Percentiles rank a stretch among this genome's conserved stretches.
phyloP scores from a whole-genome alignment of 2,329 filamentous ascomycete genomes.

The Corynespora cassiicola region DNA sequence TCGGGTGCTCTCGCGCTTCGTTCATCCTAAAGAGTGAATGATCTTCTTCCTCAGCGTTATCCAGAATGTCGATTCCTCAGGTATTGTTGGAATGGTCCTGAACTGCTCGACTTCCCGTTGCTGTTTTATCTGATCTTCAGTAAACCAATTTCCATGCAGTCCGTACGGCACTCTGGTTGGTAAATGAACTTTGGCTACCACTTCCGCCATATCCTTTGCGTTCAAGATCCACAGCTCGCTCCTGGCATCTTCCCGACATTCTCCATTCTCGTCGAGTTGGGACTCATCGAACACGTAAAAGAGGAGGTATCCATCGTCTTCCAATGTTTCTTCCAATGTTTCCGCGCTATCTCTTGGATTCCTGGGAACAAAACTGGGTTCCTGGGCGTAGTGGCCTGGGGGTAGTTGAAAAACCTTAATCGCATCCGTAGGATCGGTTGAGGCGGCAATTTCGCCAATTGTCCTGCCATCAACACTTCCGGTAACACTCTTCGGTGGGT shows the following conservation, averaged over 20 bases:
- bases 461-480: slow-evolving; percentile 68
- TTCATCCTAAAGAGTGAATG: slow-evolving; percentile 18
- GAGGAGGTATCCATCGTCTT: slow-evolving; percentile 72
- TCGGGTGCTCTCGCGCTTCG: no score
- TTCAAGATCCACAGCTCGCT: slow-evolving; percentile 75
- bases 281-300: slow-evolving; percentile 75
- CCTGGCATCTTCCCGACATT: slow-evolving; percentile 47
- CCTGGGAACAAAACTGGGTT: slow-evolving; percentile 70
- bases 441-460: slow-evolving; percentile 59
- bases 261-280: slow-evolving; percentile 62
- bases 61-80: no score
- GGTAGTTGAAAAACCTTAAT: slow-evolving; percentile 70
- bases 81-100: slow-evolving; percentile 21
- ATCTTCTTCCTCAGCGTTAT: slow-evolving; percentile 18
- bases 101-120: slow-evolving; percentile 35
- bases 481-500: slow-evolving; percentile 57
- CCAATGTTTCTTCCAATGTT: no score
- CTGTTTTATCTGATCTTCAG: slow-evolving; percentile 36
- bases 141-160: slow-evolving; percentile 56
- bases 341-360: slow-evolving; percentile 26
- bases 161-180: slow-evolving; percentile 75
- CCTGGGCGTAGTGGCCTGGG: slow-evolving; percentile 67
- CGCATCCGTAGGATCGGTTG: slow-evolving; percentile 53
- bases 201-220: slow-evolving; percentile 65
- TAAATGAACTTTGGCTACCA: slow-evolving; percentile 65